Evolutionary conservation across 2,329 filamentous ascomycete species (phyloP).

Genomic region (Penicillium sp.): DNA sequence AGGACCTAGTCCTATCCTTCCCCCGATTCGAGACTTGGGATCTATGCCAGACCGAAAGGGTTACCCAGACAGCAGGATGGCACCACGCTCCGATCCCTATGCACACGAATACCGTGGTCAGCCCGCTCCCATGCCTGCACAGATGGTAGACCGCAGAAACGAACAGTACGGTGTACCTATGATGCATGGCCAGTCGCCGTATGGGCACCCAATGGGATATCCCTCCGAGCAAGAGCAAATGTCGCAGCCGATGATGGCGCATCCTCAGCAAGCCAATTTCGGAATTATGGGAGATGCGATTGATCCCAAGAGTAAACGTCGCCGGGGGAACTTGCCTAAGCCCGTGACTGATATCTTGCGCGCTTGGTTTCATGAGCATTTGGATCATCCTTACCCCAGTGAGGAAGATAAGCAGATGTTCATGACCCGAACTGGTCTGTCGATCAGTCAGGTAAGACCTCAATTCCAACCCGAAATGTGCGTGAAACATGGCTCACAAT

Average conservation of each 20-base stretch:
- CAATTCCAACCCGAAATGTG: not conserved
- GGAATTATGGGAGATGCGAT: conserved; percentile 38
- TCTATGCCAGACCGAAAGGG: conserved; percentile 31
- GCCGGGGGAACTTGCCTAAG: conserved; percentile 86
- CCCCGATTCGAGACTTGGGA: conserved; percentile 38
- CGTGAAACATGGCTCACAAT: not conserved
- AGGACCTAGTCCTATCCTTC: conserved; percentile 38
- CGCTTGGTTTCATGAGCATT: conserved; percentile 75
- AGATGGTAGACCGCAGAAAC: conserved; percentile 26
- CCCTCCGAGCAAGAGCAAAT: conserved; percentile 36
- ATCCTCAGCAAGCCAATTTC: conserved; percentile 37
- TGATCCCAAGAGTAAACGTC: conserved; percentile 50
- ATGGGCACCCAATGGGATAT: conserved; percentile 28
- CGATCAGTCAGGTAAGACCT: conserved; percentile 62
- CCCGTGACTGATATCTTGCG: conserved; percentile 80
- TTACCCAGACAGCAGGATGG: conserved; percentile 27
- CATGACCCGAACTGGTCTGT: conserved; percentile 72
- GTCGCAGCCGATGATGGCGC: conserved; percentile 29
- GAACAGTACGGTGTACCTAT: conserved; percentile 23
- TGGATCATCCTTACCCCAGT: conserved; percentile 80
- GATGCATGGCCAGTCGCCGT: conserved; percentile 29
- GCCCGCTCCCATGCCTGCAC: conserved; percentile 15
- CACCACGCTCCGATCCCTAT: conserved; percentile 29
- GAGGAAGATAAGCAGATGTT: conserved; percentile 85
- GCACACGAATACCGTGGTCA: conserved; percentile 27